Evolutionary conservation across 768 basidiomycete species (phyloP).

Genomic region (Pulveroboletus sp.): DNA sequence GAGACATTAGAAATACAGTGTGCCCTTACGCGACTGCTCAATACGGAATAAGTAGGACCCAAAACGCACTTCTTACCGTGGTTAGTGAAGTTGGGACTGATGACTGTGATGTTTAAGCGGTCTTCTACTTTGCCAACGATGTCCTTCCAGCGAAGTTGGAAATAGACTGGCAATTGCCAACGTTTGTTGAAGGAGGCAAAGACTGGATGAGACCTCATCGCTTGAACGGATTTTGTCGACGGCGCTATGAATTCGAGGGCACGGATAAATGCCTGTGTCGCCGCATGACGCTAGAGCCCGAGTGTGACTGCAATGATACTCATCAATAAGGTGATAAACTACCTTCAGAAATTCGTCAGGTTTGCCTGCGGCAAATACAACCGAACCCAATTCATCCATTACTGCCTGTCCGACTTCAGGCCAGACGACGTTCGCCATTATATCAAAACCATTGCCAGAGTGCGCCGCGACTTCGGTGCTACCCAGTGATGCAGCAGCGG

Average conservation of each 20-base stretch:
- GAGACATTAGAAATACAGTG: slow-evolving; percentile 49
- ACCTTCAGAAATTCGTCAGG: slow-evolving; percentile 90
- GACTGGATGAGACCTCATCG: slow-evolving; percentile 67
- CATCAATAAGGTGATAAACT: slow-evolving; percentile 13
- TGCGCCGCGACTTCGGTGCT: slow-evolving; percentile 4
- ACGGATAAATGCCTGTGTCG: slow-evolving; percentile 75
- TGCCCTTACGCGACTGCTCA: slow-evolving; percentile 15
- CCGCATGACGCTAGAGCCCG: slow-evolving; percentile 67
- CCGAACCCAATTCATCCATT: slow-evolving; percentile 75
- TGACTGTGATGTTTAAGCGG: slow-evolving; percentile 39
- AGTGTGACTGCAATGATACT: background rate
- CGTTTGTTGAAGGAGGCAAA: slow-evolving; percentile 72
- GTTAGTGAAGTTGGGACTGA: slow-evolving; percentile 35
- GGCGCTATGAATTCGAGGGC: slow-evolving; percentile 82
- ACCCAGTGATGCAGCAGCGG: background rate
- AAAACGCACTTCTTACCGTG: slow-evolving; percentile 35
- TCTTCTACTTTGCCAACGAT: slow-evolving; percentile 77
- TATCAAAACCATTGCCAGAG: slow-evolving; percentile 55
- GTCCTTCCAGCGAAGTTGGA: slow-evolving; percentile 96
- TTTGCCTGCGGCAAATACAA: slow-evolving; percentile 87
- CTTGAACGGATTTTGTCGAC: slow-evolving; percentile 60
- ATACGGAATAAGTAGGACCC: background rate
- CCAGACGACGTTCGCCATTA: slow-evolving; percentile 88
- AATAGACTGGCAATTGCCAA: slow-evolving; percentile 97
- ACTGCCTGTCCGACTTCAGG: slow-evolving; percentile 76